Percentiles rank a stretch among this genome's conserved stretches.
Evolutionary conservation across 345 rosid genomes (phyloP).

Genomic region (Rubroshorea leprosula): DNA sequence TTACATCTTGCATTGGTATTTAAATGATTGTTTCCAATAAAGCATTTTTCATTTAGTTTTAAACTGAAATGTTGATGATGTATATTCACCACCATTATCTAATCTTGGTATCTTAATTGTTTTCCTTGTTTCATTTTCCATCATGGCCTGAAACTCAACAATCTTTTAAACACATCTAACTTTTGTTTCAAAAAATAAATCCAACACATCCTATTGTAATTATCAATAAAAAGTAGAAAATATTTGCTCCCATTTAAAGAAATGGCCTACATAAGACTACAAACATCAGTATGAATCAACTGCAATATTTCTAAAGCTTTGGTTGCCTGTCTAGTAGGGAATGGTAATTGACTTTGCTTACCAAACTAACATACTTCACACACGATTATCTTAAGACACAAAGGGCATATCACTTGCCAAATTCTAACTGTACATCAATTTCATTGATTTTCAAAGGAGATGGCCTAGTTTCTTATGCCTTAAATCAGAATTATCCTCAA

Average conservation of each 20-base stretch:
- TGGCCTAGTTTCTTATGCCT: background rate
- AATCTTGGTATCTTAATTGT: background rate
- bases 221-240: background rate
- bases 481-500: too few species aligned
- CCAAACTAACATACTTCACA: background rate
- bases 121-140: background rate
- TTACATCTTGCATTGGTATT: too few species aligned
- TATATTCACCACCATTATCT: background rate
- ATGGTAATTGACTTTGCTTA: background rate
- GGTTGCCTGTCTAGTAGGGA: background rate
- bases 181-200: background rate
- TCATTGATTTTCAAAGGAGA: background rate
- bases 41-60: too few species aligned
- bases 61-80: background rate
- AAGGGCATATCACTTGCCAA: background rate
- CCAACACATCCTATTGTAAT: background rate
- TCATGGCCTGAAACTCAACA: background rate
- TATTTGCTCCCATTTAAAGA: background rate
- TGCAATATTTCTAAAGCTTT: background rate
- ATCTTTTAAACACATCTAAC: background rate
- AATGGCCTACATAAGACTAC: background rate
- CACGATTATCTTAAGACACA: background rate
- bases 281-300: conserved; percentile 1
- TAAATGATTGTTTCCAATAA: too few species aligned
- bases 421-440: background rate